Evolutionary conservation across 2,329 filamentous ascomycete species (phyloP), one percentile per base, ranked within the genome.

Genomic region (Claviceps maximensis): DNA sequence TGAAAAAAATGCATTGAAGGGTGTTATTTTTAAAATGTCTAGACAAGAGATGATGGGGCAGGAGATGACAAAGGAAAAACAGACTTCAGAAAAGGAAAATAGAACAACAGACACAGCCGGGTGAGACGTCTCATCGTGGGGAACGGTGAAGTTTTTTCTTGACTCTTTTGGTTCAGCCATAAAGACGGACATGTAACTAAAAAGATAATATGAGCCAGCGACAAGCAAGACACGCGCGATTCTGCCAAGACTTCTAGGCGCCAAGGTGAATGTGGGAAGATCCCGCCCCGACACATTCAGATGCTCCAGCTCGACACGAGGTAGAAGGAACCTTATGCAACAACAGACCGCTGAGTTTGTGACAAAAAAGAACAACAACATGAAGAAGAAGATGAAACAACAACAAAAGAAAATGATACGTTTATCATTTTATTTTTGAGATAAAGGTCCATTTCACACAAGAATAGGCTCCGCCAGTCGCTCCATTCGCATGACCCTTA

Each of bases 271-370:
- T 55, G 56, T 54, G 54, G 50, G 56, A 58, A 53, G 55, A n/a
- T 19, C 40, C 57, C 57, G 53, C 56, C 56, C 56, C 55, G 44
- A 51, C 50, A 59, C 57, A 57, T 52, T 51, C 46, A 31, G 42
- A 49, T 33, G 45, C 27, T 38, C 21, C 51, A n/a, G 21, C 38
- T 50, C 47, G 23, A 41, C 36, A 49, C 12, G 36, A 53, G 27
- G 19, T 9, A 48, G 6, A 46, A 47, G 17, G 21, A 47, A 9
- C 38, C 27, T 41, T 41, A 17, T 47, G 42, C 23, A 46, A 15
- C 40, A 44, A 33, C 31, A 53, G 38, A 47, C 46, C 46, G 47
- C 41, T 15, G 31, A 42, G 46, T 27, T 49, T 17, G 15, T 31
- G 9, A 31, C 9, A 41, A 41, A 19, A 2, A 41, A 46, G 44